Evolutionary conservation across 768 basidiomycete species (phyloP).

Genomic region (Heimioporus sp.): DNA sequence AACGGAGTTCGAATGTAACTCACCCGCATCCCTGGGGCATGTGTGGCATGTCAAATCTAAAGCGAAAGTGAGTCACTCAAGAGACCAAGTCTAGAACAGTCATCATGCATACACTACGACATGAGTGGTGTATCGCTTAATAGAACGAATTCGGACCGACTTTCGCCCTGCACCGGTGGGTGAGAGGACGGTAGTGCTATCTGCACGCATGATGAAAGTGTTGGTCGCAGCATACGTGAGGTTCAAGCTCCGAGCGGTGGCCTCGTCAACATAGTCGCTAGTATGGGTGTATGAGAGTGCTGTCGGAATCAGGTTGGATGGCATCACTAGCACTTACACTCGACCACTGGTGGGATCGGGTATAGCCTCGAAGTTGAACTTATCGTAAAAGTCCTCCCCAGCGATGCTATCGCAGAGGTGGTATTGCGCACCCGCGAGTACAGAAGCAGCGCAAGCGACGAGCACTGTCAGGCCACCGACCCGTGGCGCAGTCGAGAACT

Average conservation of each 20-base stretch:
- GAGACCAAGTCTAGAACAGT: neutral
- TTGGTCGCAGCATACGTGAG: constrained; percentile 26
- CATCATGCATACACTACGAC: constrained; percentile 29
- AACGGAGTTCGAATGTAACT: constrained; percentile 1
- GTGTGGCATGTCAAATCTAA: constrained; percentile 33
- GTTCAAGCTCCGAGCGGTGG: constrained; percentile 26
- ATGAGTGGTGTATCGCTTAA: constrained; percentile 33
- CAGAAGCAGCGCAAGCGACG: constrained; percentile 7
- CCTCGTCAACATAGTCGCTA: constrained; percentile 34
- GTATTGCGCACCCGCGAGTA: constrained; percentile 25
- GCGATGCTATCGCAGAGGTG: constrained; percentile 24
- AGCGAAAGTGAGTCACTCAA: neutral
- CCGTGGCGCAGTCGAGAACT: neutral
- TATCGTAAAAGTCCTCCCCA: constrained; percentile 30
- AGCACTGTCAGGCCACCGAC: constrained; percentile 9
- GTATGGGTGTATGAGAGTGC: neutral
- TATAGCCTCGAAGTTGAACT: constrained; percentile 34
- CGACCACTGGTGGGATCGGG: constrained; percentile 38
- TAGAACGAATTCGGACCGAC: constrained; percentile 34
- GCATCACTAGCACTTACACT: constrained; percentile 33
- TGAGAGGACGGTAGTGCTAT: constrained; percentile 30
- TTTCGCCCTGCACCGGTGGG: constrained; percentile 33
- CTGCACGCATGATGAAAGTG: constrained; percentile 37
- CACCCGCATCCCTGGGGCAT: constrained; percentile 38
- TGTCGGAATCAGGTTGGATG: neutral